Conservation (phyloP, 2,329 filamentous ascomycete genomes). For the Aspergillus hiratsukae region DNA sequence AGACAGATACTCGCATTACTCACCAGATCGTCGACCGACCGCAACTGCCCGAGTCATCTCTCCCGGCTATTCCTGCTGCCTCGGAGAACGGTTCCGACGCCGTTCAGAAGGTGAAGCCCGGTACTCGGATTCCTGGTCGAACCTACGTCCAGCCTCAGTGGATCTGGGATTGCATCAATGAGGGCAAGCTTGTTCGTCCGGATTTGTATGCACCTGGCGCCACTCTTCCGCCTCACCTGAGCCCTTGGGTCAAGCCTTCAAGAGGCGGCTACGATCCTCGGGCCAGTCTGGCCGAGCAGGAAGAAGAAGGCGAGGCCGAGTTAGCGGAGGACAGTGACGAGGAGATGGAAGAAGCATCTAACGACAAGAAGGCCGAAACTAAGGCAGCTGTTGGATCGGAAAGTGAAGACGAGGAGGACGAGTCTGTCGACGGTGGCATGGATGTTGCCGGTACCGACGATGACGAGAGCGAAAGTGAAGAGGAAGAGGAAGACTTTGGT, state of each 20-base stretch:
- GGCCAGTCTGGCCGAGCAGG: constrained; percentile 76
- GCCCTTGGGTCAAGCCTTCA: constrained; percentile 86
- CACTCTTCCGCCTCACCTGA: constrained; percentile 86
- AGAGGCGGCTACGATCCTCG: constrained; percentile 91
- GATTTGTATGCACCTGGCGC: constrained; percentile 88
- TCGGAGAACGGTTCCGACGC: constrained; percentile 45
- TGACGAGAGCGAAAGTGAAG: constrained; percentile 45
- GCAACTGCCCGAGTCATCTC: constrained; percentile 57
- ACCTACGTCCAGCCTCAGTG: constrained; percentile 96
- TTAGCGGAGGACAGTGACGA: constrained; percentile 51
- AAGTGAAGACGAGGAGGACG: constrained; percentile 42
- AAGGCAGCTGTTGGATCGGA: constrained; percentile 37
- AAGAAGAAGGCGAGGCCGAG: constrained; percentile 79
- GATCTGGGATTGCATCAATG: constrained; percentile 97
- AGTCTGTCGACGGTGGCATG: constrained; percentile 46
- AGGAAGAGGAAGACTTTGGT: constrained; percentile 42
- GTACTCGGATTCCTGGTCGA: constrained; percentile 79
- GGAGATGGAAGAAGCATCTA: constrained; percentile 32
- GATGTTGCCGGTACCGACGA: constrained; percentile 45
- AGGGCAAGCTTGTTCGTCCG: constrained; percentile 78
- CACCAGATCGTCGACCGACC: constrained; percentile 96
- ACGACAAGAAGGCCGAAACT: constrained; percentile 17
- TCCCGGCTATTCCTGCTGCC: constrained; percentile 39
- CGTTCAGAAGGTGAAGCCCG: constrained; percentile 48
- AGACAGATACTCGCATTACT: constrained; percentile 82